These are phyloP conservation scores for Wickerhamomyces ciferrii DNA, from an alignment of 805 yeast genomes.

Conservation along the genomic window DNA sequence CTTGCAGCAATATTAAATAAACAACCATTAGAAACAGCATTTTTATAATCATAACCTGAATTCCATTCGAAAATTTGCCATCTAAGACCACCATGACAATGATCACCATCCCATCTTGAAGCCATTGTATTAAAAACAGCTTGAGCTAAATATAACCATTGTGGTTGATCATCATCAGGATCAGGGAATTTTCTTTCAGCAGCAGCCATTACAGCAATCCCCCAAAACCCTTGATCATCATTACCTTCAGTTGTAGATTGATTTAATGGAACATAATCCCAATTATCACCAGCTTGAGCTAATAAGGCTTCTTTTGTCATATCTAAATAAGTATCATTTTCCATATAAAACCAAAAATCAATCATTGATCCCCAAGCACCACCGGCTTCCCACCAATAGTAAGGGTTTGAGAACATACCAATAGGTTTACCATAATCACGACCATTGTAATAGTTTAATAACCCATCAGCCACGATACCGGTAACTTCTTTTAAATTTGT, in stretches of 20 bases:
- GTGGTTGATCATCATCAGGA: slow-evolving; percentile 55
- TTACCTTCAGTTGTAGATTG: slow-evolving; percentile 94
- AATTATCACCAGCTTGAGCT: slow-evolving; percentile 68
- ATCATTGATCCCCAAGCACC: slow-evolving; percentile 88
- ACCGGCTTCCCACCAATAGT: slow-evolving; percentile 99
- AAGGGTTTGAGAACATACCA: slow-evolving; percentile 85
- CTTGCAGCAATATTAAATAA: slow-evolving; percentile 85
- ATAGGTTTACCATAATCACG: slow-evolving; percentile 63
- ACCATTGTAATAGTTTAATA: slow-evolving; percentile 83
- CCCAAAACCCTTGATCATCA: slow-evolving; percentile 99
- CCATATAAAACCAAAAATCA: slow-evolving; percentile 69
- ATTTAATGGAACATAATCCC: slow-evolving; percentile 81
- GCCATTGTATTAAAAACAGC: slow-evolving; percentile 94
- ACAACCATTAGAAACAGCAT: slow-evolving; percentile 87
- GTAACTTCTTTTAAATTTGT: slow-evolving; percentile 39
- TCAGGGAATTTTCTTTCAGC: slow-evolving; percentile 83
- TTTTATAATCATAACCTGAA: slow-evolving; percentile 89
- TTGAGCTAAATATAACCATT: slow-evolving; percentile 82
- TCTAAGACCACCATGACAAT: slow-evolving; percentile 86
- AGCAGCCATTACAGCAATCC: slow-evolving; percentile 85
- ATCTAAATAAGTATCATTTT: slow-evolving; percentile 62
- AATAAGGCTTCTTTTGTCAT: slow-evolving; percentile 55
- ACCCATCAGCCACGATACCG: slow-evolving; percentile 57
- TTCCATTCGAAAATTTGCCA: slow-evolving; percentile 98
- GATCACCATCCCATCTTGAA: slow-evolving; percentile 79